Evolutionary conservation across 345 rosid genomes (phyloP).

Genomic region (Melastoma malabathricum): DNA sequence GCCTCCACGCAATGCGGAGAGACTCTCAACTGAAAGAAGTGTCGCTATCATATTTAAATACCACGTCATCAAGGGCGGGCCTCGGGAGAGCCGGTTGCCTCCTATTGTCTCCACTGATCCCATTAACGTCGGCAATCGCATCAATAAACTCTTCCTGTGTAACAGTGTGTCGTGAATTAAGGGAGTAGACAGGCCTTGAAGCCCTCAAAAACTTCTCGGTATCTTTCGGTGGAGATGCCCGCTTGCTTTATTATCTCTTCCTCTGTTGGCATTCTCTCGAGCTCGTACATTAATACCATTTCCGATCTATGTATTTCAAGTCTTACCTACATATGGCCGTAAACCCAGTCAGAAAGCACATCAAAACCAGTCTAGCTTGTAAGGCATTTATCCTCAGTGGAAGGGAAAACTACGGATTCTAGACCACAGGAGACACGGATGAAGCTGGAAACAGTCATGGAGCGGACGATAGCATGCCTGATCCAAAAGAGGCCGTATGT

Average conservation of each 20-base stretch:
- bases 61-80: slow-evolving; percentile 98
- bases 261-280: slow-evolving; percentile 55
- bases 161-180: slow-evolving; percentile 51
- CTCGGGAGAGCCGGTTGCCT: slow-evolving; percentile 80
- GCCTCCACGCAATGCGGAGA: too few relatives aligned
- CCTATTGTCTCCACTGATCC: slow-evolving; percentile 48
- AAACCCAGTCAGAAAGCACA: neutral
- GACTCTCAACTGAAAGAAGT: too few relatives aligned
- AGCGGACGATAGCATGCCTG: slow-evolving; percentile 77
- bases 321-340: slow-evolving; percentile 41
- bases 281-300: slow-evolving; percentile 50
- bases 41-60: slow-evolving; percentile 9
- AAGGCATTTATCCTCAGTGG: neutral
- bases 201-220: slow-evolving; percentile 71
- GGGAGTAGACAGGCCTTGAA: slow-evolving; percentile 54
- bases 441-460: slow-evolving; percentile 79
- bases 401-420: slow-evolving; percentile 50
- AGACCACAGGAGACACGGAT: slow-evolving; percentile 84
- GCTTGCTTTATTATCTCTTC: slow-evolving; percentile 49
- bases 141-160: slow-evolving; percentile 85
- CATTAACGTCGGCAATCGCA: slow-evolving; percentile 56
- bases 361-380: neutral
- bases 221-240: slow-evolving; percentile 72
- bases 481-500: slow-evolving; percentile 92
- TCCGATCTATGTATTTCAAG: slow-evolving; percentile 59